Evolutionary conservation across 805 yeast species (phyloP).

Genomic region (Spencermartinsiella europaea): DNA sequence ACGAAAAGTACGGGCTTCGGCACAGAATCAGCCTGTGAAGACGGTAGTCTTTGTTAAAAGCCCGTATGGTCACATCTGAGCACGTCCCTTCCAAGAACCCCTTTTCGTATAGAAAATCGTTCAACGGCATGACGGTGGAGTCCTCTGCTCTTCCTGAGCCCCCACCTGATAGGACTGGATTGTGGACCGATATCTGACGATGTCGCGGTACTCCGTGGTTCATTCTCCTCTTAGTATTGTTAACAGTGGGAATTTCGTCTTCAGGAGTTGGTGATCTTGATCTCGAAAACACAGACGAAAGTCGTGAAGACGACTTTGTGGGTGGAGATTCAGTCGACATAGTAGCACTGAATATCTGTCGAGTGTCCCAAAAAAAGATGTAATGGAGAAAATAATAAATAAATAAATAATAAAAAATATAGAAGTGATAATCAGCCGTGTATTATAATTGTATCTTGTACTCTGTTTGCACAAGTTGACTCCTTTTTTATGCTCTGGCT

Average conservation of each 20-base stretch:
- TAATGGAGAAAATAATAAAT: too few species aligned
- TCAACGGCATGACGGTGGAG: conserved; percentile 2
- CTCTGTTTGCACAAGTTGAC: too few species aligned
- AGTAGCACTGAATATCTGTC: too few species aligned
- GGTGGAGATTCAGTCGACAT: conserved; percentile 10
- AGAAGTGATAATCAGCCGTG: too few species aligned
- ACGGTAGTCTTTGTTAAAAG: conserved; percentile 42
- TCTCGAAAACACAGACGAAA: not conserved
- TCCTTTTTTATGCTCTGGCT: too few species aligned
- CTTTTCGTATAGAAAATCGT: conserved; percentile 8
- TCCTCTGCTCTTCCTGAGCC: not conserved
- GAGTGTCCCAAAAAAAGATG: too few species aligned
- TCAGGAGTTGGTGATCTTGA: not conserved
- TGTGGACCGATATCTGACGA: conserved; percentile 1
- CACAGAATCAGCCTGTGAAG: conserved; percentile 44
- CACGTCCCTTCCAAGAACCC: conserved; percentile 11
- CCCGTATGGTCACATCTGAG: conserved; percentile 30
- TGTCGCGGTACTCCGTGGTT: conserved; percentile 1
- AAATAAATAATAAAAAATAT: too few species aligned
- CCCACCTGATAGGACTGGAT: not conserved
- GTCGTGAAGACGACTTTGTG: not conserved
- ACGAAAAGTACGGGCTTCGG: conserved; percentile 44
- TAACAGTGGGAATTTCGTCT: not conserved
- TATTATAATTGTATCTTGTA: too few species aligned
- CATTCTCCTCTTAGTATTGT: not conserved